Percentiles rank a stretch among this genome's conserved stretches.
Conservation (phyloP, 257 asterid genomes). For the Cinchona pubescens region DNA sequence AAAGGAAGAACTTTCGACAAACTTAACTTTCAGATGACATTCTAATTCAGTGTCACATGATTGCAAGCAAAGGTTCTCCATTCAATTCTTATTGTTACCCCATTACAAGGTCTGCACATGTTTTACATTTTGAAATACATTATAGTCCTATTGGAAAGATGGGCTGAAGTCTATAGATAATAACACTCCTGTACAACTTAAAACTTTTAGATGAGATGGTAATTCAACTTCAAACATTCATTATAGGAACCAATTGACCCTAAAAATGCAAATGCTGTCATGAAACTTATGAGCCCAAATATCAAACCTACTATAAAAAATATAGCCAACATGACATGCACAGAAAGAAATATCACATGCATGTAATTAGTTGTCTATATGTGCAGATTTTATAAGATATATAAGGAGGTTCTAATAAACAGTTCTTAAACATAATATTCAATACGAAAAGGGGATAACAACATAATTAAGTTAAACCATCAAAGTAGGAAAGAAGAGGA, state of each 20-base stretch:
- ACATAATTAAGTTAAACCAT: neutral
- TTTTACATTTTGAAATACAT: neutral
- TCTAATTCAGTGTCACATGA: neutral
- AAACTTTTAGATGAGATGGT: neutral
- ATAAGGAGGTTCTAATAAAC: neutral
- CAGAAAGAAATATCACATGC: neutral
- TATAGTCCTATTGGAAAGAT: neutral
- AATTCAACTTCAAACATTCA: neutral
- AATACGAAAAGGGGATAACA: neutral
- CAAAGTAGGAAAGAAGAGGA: conserved; percentile 3
- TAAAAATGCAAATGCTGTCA: neutral
- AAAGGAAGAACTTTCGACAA: neutral
- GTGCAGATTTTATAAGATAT: neutral
- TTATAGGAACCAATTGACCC: neutral
- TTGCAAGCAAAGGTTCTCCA: neutral
- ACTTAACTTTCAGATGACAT: neutral
- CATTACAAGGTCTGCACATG: neutral
- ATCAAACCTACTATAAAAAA: too few species aligned
- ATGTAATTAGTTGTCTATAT: neutral
- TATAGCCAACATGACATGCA: neutral
- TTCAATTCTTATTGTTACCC: neutral
- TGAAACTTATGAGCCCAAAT: neutral
- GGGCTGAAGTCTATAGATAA: neutral
- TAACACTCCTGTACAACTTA: neutral
- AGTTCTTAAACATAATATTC: neutral